Base-by-base conservation (phyloP, 495 filamentous ascomycete species). In the Neurospora sp. region DNA sequence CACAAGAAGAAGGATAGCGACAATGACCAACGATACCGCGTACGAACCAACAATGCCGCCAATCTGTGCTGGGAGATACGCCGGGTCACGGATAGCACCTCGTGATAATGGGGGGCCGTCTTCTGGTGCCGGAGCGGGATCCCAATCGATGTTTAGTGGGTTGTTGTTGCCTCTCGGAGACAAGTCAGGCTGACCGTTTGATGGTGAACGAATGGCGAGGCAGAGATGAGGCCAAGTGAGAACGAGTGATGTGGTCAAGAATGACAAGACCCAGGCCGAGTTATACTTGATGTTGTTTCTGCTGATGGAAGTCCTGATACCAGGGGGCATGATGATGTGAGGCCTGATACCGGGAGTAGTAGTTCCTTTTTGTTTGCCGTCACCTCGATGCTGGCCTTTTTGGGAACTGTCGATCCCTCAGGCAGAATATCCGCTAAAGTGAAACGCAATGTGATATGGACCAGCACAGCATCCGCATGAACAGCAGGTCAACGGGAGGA, bases 41-140 rank as follows among this genome's bases (percentile, higher is more conserved):
- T 96, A 97, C 72, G 91, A 90, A 70, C 89, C 93, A 42, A 92
- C 88, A 72, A 97, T 92, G 75, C 89, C 91, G 61, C 90, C 91
- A 78, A 96, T 89, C 80, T 96, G 89, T 37, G 88, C 87, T 18
- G 91, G 92, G 10, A 96, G 88, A 40, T 88, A 88, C 20, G 85
- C 78, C 68, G 83, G 83, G 76, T 94, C 86, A 72, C 88, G 83
- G 53, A 86, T 73, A 31, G 89, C 89, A 72, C 81, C 79, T 40
- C 76, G 78, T n/a, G 88, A 87, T 9, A 87, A 73, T 16, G 89
- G 85, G 68, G 88, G 85, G 1, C 86, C 88, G 78, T 89, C 80
- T 75, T 88, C 85, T 72, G 88, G 86, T 27, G 88, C 77, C 39
- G 88, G 88, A 20, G 89, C 83, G 12, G 88, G 88, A 71, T 82